phyloP scores from a whole-genome alignment of 345 rosid species.

The Salix caprea region DNA sequence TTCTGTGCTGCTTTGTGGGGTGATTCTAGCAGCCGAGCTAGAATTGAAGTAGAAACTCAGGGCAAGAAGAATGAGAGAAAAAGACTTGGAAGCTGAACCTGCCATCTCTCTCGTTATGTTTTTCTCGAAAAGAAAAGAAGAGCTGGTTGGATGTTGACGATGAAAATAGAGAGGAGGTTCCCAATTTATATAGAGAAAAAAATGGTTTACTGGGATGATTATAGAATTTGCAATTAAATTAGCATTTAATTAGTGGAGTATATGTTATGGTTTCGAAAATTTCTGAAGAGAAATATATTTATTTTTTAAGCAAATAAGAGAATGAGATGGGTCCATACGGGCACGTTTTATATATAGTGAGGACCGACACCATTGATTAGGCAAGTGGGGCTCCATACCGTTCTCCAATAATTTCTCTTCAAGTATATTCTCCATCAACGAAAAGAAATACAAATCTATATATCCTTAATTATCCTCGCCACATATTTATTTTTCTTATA shows the following conservation, averaged over 20 bases:
- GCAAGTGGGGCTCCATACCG: no score
- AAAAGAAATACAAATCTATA: no score
- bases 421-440: no score
- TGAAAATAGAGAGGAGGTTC: neutral
- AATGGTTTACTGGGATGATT: neutral
- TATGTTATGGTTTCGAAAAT: no score
- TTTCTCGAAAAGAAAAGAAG: neutral
- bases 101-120: conserved; percentile 11
- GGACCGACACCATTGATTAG: no score
- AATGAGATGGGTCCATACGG: no score
- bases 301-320: no score
- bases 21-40: conserved; percentile 24
- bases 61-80: conserved; percentile 14
- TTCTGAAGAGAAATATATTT: no score
- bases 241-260: neutral
- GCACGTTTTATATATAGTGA: no score
- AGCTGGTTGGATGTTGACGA: conserved; percentile 4
- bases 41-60: conserved; percentile 11
- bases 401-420: no score
- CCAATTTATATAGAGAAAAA: conserved; percentile 21
- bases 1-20: conserved; percentile 28
- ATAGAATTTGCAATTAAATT: neutral
- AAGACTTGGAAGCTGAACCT: conserved; percentile 2
- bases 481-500: no score
- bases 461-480: no score